Evolutionary conservation across 1,139 yeast genomes (phyloP).

Genomic region (Magnusiomyces suaveolens): DNA sequence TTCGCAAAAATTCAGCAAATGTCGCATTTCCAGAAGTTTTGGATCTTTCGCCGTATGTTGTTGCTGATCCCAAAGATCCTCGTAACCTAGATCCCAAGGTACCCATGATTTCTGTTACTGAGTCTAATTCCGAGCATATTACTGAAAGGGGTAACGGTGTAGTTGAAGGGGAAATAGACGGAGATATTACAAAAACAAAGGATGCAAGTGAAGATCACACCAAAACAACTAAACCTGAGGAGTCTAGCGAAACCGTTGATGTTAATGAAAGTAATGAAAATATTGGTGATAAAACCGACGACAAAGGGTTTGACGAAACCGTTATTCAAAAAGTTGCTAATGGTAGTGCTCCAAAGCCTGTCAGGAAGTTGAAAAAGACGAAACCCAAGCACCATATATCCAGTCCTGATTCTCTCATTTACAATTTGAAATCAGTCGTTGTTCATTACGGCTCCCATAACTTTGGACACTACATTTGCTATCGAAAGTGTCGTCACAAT

Average conservation of each 20-base stretch:
- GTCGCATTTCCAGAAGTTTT: constrained; percentile 65
- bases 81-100: constrained; percentile 72
- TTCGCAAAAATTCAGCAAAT: constrained; percentile 72
- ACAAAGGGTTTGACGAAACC: no score
- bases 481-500: constrained; percentile 59
- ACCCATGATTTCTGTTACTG: constrained; percentile 39
- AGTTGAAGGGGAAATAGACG: constrained; percentile 17
- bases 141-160: constrained; percentile 19
- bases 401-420: constrained; percentile 29
- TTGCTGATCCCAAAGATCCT: constrained; percentile 46
- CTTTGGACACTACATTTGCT: constrained; percentile 90
- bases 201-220: no score
- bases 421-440: constrained; percentile 71
- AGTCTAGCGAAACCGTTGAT: no score
- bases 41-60: constrained; percentile 59
- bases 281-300: no score
- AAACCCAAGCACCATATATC: no score
- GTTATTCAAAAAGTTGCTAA: no score
- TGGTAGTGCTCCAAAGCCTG: no score
- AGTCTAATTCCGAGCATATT: background rate
- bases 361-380: no score
- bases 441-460: constrained; percentile 92
- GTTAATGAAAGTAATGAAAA: no score
- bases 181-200: constrained; percentile 14
- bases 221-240: no score